phyloP scores from a whole-genome alignment of 257 asterid genomes.

The Plantago elongata region DNA sequence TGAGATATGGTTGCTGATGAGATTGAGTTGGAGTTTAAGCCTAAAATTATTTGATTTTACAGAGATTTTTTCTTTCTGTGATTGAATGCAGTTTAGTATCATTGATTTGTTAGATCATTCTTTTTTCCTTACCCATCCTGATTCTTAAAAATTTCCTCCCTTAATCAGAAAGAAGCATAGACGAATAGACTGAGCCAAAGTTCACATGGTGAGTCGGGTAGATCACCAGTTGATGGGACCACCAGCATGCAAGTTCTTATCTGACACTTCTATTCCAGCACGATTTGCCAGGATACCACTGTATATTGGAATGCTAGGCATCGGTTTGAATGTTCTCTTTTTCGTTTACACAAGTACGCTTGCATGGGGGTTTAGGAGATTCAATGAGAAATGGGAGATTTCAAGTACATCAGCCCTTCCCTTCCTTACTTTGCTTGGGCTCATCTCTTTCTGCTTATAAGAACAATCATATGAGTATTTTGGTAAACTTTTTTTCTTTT shows the following conservation, averaged over 20 bases:
- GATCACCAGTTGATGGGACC: conserved; percentile 53
- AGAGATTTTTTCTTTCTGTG: too few relatives aligned
- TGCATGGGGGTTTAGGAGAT: conserved; percentile 42
- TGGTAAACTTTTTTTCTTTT: not conserved
- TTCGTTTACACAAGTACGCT: conserved; percentile 41
- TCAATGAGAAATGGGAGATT: conserved; percentile 50
- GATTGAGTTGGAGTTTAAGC: too few relatives aligned
- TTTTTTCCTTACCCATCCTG: too few relatives aligned
- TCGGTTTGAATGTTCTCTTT: conserved; percentile 40
- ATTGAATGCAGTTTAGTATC: too few relatives aligned
- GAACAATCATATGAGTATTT: conserved; percentile 11
- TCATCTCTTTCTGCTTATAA: conserved; percentile 53
- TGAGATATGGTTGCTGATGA: too few relatives aligned
- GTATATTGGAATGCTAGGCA: conserved; percentile 49
- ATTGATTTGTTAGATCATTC: too few relatives aligned
- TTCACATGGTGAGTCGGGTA: conserved; percentile 32
- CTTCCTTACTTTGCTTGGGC: conserved; percentile 39
- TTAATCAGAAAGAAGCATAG: conserved; percentile 68
- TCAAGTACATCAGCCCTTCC: conserved; percentile 54
- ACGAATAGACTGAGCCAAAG: conserved; percentile 36
- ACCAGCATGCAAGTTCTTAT: conserved; percentile 54
- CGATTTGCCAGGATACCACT: conserved; percentile 43
- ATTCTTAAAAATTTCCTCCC: too few relatives aligned
- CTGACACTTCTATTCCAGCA: too few relatives aligned
- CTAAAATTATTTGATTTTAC: too few relatives aligned